These are phyloP conservation scores for Solanum sitiens DNA, from an alignment of 257 asterid species.

Conservation along the genomic window DNA sequence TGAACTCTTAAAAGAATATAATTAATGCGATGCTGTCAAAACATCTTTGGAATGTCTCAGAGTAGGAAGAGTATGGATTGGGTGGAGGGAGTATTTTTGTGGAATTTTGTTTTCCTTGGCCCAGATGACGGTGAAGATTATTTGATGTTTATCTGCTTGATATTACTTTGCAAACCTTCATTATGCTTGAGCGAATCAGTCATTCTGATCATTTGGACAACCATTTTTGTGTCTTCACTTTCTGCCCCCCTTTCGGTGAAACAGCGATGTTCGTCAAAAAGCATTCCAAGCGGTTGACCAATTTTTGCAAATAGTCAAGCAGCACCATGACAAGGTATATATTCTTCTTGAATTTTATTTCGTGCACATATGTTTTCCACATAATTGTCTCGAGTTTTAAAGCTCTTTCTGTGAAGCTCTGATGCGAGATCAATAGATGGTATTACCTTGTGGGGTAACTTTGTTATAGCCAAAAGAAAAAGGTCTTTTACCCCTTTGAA, in stretches of 20 bases:
- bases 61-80: background rate
- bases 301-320: slow-evolving; percentile 81
- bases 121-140: background rate
- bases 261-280: slow-evolving; percentile 83
- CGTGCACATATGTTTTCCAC: background rate
- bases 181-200: background rate
- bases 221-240: background rate
- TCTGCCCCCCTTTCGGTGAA: background rate
- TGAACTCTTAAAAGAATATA: background rate
- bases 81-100: background rate
- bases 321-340: slow-evolving; percentile 67
- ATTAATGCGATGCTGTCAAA: background rate
- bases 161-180: background rate
- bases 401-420: background rate
- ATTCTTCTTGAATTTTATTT: background rate
- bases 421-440: background rate
- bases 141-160: background rate
- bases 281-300: slow-evolving; percentile 96
- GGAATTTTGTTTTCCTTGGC: background rate
- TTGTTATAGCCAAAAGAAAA: background rate
- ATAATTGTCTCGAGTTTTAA: background rate
- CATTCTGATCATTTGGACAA: background rate
- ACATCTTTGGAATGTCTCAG: background rate
- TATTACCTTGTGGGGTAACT: background rate
- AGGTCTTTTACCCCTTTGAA: background rate